Conservation (phyloP, 2,329 filamentous ascomycete species). For the Exophiala alcalophila region DNA sequence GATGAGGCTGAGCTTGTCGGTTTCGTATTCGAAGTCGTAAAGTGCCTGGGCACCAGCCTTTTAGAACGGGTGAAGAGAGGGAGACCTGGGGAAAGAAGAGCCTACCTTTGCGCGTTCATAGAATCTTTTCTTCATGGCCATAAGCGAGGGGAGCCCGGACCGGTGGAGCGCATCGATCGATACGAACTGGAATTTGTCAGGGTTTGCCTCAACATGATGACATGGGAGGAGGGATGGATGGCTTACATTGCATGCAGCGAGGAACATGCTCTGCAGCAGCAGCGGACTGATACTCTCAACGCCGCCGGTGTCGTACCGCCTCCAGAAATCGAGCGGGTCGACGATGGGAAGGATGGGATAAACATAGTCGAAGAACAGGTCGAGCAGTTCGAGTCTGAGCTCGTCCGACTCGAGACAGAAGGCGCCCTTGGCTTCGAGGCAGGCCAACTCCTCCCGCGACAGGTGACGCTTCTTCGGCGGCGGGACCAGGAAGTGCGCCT, state of each 20-base stretch:
- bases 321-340: constrained; percentile 11
- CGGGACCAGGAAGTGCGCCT: constrained; percentile 12
- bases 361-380: constrained; percentile 15
- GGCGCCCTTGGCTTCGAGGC: constrained; percentile 11
- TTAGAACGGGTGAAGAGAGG: background rate
- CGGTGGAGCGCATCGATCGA: constrained; percentile 34
- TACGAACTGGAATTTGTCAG: constrained; percentile 30
- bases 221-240: background rate
- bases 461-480: constrained; percentile 5
- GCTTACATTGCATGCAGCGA: constrained; percentile 36
- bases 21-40: constrained; percentile 16
- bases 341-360: constrained; percentile 16
- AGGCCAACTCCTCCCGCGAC: constrained; percentile 9
- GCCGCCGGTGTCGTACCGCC: constrained; percentile 9
- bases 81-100: background rate
- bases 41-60: constrained; percentile 4
- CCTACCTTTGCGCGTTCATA: constrained; percentile 12
- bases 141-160: constrained; percentile 8
- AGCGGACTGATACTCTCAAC: constrained; percentile 22
- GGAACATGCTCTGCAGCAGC: constrained; percentile 43
- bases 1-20: constrained; percentile 13
- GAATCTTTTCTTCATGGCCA: constrained; percentile 12
- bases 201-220: background rate
- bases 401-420: constrained; percentile 11
- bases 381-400: constrained; percentile 10